phyloP scores from a whole-genome alignment of 768 basidiomycete species.

The Pulveroboletus sp. region DNA sequence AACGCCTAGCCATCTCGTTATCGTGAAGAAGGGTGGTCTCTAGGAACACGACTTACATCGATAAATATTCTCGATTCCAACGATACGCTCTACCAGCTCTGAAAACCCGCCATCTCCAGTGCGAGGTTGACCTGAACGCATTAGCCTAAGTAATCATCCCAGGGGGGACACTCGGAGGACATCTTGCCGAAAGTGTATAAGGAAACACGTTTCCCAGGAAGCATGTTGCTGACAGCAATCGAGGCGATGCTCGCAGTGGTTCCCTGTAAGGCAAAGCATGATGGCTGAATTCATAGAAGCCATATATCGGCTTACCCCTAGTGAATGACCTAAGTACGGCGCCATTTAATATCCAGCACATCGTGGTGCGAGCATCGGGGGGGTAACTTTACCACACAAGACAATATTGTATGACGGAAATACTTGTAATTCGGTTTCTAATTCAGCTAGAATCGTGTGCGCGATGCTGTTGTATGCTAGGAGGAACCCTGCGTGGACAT shows the following conservation, averaged over 20 bases:
- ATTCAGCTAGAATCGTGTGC: constrained; percentile 23
- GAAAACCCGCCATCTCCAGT: constrained; percentile 42
- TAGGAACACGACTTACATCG: constrained; percentile 31
- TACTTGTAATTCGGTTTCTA: constrained; percentile 29
- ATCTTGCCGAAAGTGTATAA: constrained; percentile 47
- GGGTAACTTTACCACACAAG: constrained; percentile 26
- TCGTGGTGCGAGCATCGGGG: background rate
- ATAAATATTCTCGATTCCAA: constrained; percentile 39
- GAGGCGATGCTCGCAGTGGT: constrained; percentile 38
- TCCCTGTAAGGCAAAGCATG: constrained; percentile 25
- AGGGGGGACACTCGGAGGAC: background rate
- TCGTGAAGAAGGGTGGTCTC: background rate
- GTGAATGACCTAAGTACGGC: constrained; percentile 38
- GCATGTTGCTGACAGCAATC: constrained; percentile 30
- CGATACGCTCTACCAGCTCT: constrained; percentile 34
- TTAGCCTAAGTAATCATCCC: background rate
- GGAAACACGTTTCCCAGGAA: constrained; percentile 21
- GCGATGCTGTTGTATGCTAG: constrained; percentile 35
- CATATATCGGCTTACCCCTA: constrained; percentile 29
- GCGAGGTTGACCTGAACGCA: constrained; percentile 45
- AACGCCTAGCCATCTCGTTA: constrained; percentile 30
- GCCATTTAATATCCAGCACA: constrained; percentile 1
- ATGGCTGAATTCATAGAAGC: background rate
- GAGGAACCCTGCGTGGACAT: constrained; percentile 37
- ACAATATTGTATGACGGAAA: constrained; percentile 35